phyloP scores from a whole-genome alignment of 257 asterid genomes.

The Sherardia arvensis region DNA sequence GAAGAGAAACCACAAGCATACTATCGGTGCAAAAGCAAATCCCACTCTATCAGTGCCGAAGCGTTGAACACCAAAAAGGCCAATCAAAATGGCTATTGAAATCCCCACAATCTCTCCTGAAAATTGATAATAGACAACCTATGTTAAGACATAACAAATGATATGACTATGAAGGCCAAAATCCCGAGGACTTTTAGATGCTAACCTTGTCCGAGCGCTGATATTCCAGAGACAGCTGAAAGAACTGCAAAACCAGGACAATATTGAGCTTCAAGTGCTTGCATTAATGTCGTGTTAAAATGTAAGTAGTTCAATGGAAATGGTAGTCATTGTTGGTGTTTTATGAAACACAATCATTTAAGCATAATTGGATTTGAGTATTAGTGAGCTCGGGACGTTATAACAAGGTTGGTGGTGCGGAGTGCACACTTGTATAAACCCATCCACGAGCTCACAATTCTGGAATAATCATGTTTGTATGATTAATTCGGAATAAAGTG shows the following conservation, averaged over 20 bases:
- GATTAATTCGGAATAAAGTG: no score
- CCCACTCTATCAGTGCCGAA: conserved; percentile 78
- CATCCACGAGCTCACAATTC: no score
- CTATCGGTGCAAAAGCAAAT: conserved; percentile 52
- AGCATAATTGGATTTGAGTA: no score
- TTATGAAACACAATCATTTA: no score
- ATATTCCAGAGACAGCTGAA: conserved; percentile 29
- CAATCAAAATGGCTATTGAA: conserved; percentile 41
- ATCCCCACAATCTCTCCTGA: conserved; percentile 42
- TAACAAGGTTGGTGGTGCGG: no score
- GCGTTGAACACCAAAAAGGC: conserved; percentile 45
- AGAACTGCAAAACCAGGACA: conserved; percentile 18
- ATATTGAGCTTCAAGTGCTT: neutral
- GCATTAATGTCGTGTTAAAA: no score
- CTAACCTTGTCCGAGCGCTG: conserved; percentile 16
- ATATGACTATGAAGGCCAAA: neutral
- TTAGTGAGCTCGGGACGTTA: no score
- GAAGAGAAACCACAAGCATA: conserved; percentile 46
- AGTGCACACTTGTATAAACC: no score
- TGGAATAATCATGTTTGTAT: no score
- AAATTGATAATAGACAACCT: neutral
- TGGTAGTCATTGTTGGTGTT: no score
- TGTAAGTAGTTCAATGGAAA: no score
- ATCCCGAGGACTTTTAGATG: neutral
- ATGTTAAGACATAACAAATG: neutral